Evolutionary conservation across 2,329 filamentous ascomycete species (phyloP).

Genomic region (Calonectria ilicicola): DNA sequence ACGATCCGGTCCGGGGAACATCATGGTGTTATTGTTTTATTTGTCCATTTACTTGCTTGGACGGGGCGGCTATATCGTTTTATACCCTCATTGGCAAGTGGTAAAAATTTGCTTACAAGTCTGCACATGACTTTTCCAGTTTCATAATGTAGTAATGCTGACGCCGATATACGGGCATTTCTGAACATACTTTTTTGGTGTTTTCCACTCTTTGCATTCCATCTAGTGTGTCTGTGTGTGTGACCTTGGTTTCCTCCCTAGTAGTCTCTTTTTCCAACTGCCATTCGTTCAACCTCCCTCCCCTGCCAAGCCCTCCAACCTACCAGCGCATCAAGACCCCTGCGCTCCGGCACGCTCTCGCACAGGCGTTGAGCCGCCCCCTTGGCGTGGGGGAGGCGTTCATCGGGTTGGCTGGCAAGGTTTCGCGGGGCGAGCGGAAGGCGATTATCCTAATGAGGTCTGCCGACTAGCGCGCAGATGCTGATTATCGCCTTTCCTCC

Average conservation of each 20-base stretch:
- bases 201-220: neutral
- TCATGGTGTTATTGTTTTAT: slow-evolving; percentile 18
- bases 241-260: neutral
- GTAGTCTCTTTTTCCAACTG: neutral
- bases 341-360: neutral
- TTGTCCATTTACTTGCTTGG: slow-evolving; percentile 7
- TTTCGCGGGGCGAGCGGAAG: neutral
- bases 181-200: neutral
- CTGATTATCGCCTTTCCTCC: neutral
- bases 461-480: neutral
- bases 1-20: slow-evolving; percentile 1
- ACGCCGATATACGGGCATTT: slow-evolving; percentile 23
- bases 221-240: neutral
- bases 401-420: neutral
- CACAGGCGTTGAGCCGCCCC: neutral
- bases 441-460: slow-evolving; percentile 4
- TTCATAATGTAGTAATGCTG: slow-evolving; percentile 33
- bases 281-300: neutral
- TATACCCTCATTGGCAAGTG: slow-evolving; percentile 41
- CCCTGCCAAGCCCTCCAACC: neutral
- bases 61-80: slow-evolving; percentile 27
- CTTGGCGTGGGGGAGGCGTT: slow-evolving; percentile 10
- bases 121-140: slow-evolving; percentile 19
- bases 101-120: slow-evolving; percentile 1
- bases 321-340: neutral